A percentile compares a stretch with the other conserved stretches of the same genome.
phyloP scores from a whole-genome alignment of 441 rosid genomes.

The Gossypium gossypioides region DNA sequence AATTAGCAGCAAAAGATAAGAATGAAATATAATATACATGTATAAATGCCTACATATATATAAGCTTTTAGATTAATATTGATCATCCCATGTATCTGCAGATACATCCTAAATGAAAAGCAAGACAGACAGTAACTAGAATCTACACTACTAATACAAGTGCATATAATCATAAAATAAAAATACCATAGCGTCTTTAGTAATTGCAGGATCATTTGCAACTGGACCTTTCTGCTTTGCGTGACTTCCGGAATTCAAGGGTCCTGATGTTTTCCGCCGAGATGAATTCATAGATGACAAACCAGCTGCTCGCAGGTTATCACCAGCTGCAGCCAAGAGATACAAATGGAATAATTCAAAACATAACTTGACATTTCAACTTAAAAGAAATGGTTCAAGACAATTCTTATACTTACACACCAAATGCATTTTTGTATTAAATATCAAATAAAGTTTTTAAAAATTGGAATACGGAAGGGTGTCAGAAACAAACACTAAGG shows the following conservation, averaged over 20 bases:
- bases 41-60: neutral
- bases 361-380: neutral
- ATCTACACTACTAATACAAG: neutral
- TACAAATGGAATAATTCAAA: neutral
- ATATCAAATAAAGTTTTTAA: neutral
- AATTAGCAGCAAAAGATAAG: neutral
- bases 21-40: neutral
- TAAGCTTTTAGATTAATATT: neutral
- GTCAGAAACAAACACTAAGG: neutral
- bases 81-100: neutral
- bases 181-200: slow-evolving; percentile 41
- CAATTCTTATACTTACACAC: neutral
- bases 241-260: slow-evolving; percentile 34
- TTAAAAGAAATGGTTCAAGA: neutral
- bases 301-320: slow-evolving; percentile 32
- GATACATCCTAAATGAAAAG: neutral
- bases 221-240: slow-evolving; percentile 46
- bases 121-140: neutral
- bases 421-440: neutral
- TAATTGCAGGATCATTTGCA: slow-evolving; percentile 29
- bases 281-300: slow-evolving; percentile 46
- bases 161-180: neutral
- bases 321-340: slow-evolving; percentile 39
- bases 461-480: neutral
- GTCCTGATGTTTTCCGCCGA: slow-evolving; percentile 42